These are phyloP conservation scores for Saprolegnia diclina DNA, from an alignment of 352 stramenopile species.

Conservation along the genomic window DNA sequence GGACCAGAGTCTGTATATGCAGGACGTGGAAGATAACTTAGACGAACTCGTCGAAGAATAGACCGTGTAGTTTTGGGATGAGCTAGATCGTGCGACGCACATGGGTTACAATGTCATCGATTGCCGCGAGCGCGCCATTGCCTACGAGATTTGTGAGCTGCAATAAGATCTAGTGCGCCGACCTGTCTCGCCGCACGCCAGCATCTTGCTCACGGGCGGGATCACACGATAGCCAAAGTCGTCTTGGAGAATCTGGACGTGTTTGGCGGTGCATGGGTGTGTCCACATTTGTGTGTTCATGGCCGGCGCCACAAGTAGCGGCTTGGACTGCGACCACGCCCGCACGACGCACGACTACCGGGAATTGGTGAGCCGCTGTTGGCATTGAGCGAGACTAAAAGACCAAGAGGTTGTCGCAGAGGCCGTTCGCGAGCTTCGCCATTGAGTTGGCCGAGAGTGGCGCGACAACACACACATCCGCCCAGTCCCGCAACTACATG, in stretches of 20 bases:
- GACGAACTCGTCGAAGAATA: constrained; percentile 28
- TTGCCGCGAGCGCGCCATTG: constrained; percentile 58
- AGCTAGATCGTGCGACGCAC: background rate
- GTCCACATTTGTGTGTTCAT: constrained; percentile 99
- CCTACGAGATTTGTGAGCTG: constrained; percentile 30
- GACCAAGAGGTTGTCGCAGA: constrained; percentile 94
- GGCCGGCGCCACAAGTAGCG: constrained; percentile 89
- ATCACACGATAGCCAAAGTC: constrained; percentile 78
- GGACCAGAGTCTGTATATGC: constrained; percentile 23
- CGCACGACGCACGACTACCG: constrained; percentile 83
- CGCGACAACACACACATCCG: constrained; percentile 85
- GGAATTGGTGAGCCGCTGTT: background rate
- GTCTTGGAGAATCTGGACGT: constrained; percentile 49
- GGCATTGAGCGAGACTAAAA: constrained; percentile 20
- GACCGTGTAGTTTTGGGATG: constrained; percentile 8
- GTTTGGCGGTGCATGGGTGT: constrained; percentile 87
- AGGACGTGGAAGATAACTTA: constrained; percentile 31
- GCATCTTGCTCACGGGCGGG: constrained; percentile 84
- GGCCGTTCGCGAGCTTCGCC: constrained; percentile 86
- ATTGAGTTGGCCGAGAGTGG: constrained; percentile 89
- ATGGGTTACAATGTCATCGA: constrained; percentile 32
- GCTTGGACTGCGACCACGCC: constrained; percentile 92
- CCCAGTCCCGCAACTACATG: constrained; percentile 91
- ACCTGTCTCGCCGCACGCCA: constrained; percentile 94
- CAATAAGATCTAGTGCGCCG: constrained; percentile 16